These are phyloP conservation scores for Eleusine indica DNA, from an alignment of 176 grass and related monocot species.

Conservation along the genomic window DNA sequence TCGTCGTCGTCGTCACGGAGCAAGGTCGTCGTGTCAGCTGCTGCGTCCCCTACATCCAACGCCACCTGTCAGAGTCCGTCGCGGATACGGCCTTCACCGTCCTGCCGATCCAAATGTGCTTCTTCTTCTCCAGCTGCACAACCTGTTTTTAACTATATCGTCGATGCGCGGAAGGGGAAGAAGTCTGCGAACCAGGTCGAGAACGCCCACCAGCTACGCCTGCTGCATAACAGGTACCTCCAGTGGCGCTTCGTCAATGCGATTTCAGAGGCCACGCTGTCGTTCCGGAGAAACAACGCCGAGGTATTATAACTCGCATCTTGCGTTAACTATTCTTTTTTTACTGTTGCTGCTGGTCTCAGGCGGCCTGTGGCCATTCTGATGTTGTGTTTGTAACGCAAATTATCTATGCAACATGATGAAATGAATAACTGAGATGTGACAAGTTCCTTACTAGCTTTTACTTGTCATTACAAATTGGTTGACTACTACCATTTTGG, in stretches of 20 bases:
- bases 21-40: constrained; percentile 23
- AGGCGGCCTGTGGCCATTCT: background rate
- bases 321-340: background rate
- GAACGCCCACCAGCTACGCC: constrained; percentile 55
- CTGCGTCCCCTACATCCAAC: constrained; percentile 23
- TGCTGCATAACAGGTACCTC: constrained; percentile 57
- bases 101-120: constrained; percentile 44
- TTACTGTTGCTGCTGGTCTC: background rate
- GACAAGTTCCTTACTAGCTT: background rate
- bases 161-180: constrained; percentile 54
- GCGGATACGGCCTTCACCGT: constrained; percentile 40
- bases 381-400: background rate
- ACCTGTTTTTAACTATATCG: constrained; percentile 40
- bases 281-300: constrained; percentile 43
- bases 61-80: constrained; percentile 42
- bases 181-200: constrained; percentile 58
- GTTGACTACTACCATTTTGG: background rate
- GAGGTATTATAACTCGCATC: constrained; percentile 51
- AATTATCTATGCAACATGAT: background rate
- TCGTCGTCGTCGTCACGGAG: constrained; percentile 40
- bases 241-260: constrained; percentile 78
- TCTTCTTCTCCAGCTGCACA: background rate
- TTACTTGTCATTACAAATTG: background rate
- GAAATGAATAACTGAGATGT: background rate
- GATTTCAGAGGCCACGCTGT: constrained; percentile 34